Evolutionary conservation across 352 stramenopile species (phyloP).

Genomic region (Phytophthora boehmeriae): DNA sequence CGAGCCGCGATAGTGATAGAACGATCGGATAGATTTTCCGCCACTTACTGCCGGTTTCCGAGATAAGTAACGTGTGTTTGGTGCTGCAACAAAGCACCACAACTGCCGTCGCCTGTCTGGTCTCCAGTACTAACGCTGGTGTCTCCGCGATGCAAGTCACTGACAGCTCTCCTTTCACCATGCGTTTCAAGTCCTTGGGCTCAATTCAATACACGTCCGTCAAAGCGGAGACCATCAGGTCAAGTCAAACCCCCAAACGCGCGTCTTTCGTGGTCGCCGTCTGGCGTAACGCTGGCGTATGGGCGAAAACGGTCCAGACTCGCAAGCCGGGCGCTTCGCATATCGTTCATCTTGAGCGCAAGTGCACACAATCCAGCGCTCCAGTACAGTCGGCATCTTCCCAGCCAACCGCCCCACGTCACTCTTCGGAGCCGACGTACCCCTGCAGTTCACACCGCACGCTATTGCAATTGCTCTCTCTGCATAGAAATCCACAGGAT

Average conservation of each 20-base stretch:
- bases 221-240: slow-evolving; percentile 4
- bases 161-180: neutral
- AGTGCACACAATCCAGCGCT: slow-evolving; percentile 25
- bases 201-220: slow-evolving; percentile 15
- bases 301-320: slow-evolving; percentile 24
- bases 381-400: slow-evolving; percentile 34
- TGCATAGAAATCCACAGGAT: slow-evolving; percentile 11
- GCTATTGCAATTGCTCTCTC: slow-evolving; percentile 11
- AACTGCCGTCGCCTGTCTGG: slow-evolving; percentile 14
- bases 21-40: slow-evolving; percentile 5
- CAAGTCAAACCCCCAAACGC: neutral
- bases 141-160: slow-evolving; percentile 2
- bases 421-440: slow-evolving; percentile 36
- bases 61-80: slow-evolving; percentile 15
- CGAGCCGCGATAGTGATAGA: slow-evolving; percentile 10
- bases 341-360: slow-evolving; percentile 21
- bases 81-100: neutral
- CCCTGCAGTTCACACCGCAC: slow-evolving; percentile 9
- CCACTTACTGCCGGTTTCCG: slow-evolving; percentile 26
- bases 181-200: slow-evolving; percentile 6
- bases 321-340: slow-evolving; percentile 11
- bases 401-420: slow-evolving; percentile 33
- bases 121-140: slow-evolving; percentile 8
- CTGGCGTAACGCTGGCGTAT: slow-evolving; percentile 30
- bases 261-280: slow-evolving; percentile 13